Base-by-base conservation (phyloP, 108 stramenopile species). In the Skeletonema potamos region DNA sequence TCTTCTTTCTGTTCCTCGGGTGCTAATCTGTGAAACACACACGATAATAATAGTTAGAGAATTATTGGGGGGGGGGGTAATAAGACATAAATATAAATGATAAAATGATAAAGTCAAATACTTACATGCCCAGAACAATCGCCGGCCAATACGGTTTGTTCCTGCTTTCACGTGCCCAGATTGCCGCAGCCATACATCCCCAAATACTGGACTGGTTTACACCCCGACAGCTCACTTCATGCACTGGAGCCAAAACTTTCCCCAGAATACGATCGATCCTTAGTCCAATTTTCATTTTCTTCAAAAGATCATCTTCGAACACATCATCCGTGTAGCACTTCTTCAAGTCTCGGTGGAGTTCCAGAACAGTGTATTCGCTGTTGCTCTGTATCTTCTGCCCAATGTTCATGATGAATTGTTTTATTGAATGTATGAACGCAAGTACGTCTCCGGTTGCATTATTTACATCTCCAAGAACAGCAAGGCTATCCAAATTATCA, bases 141-240 rank as follows among this genome's bases (percentile, higher is more conserved):
- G 94, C 91, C 12, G 94, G 94, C 94, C 94, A 95, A 62, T 76
- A 92, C 1, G 94, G 94, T 59, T 92, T 92, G 73, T 95, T 92
- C 81, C 87, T 91, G 54, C 84, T 85, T 71, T 95, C 94, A 20
- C 94, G 75, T 9, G 91, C 94, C 94, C 94, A 95, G 13, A 95
- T 87, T 17, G 85, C 78, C n/a, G 94, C 90, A 24, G 94, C 94
- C 86, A 92, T 92, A 67, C 90, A 91, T 2, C 94, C 94, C 94
- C 94, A 95, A 61, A 95, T 83, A 58, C 87, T 88, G 6, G 91
- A 92, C 70, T 95, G 94, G 54, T 90, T 92, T 1, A 95, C 91
- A 3, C 94, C 94, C 44, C 94, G 81, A 54, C 85, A 84, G 58
- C 66, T 88, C 0, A 87, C 83, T 66, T 95, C 94, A 69, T 89